phyloP scores from a whole-genome alignment of 257 asterid species.

The Paulownia fortunei region DNA sequence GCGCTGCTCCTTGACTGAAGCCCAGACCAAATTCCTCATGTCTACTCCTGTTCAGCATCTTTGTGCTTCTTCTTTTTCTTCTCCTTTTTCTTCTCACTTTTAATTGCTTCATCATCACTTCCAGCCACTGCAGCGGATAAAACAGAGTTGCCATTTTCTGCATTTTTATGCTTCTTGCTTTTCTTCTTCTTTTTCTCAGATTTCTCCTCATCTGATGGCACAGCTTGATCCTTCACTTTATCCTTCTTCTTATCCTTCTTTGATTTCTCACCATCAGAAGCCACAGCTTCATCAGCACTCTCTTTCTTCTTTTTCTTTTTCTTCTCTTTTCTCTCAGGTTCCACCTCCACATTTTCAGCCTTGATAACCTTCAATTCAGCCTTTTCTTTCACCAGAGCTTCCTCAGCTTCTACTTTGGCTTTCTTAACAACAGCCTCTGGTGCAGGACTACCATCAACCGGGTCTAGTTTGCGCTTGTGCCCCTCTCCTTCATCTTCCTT shows the following conservation, averaged over 20 bases:
- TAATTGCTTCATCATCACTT: conserved; percentile 42
- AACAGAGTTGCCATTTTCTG: conserved; percentile 52
- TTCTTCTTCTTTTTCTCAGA: conserved; percentile 79
- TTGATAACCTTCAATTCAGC: too few relatives aligned
- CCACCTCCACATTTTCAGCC: conserved; percentile 41
- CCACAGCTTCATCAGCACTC: conserved; percentile 32
- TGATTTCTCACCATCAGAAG: conserved; percentile 44
- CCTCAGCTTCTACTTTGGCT: conserved; percentile 53
- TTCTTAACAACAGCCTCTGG: conserved; percentile 61
- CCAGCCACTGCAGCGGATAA: conserved; percentile 36
- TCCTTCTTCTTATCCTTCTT: conserved; percentile 54
- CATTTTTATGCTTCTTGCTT: conserved; percentile 51
- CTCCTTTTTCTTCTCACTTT: conserved; percentile 69
- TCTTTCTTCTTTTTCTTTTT: conserved; percentile 64
- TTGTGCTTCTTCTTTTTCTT: conserved; percentile 75
- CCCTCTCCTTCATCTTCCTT: conserved; percentile 51
- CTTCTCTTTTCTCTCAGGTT: conserved; percentile 45
- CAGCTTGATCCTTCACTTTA: conserved; percentile 41
- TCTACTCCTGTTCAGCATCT: conserved; percentile 61
- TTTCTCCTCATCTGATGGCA: conserved; percentile 57
- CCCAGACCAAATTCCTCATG: background rate
- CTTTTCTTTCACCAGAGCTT: too few relatives aligned
- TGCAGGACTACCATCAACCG: conserved; percentile 50
- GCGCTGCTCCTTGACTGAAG: conserved; percentile 13
- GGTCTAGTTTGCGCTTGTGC: conserved; percentile 67